phyloP scores from a whole-genome alignment of 495 filamentous ascomycete genomes.

The Tuber magnatum region DNA sequence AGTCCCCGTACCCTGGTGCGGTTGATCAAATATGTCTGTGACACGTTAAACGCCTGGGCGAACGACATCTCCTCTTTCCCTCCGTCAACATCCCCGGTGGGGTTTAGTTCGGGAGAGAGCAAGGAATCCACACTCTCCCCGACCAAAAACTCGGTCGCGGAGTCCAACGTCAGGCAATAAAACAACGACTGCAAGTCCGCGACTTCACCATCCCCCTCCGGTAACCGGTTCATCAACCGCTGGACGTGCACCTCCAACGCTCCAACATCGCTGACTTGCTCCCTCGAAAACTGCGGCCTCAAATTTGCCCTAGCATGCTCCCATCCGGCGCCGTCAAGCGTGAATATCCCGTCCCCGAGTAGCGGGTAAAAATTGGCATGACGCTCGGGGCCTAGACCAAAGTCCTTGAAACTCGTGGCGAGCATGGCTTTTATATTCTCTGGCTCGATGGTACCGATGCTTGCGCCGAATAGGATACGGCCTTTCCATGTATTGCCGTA shows the following conservation, averaged over 20 bases:
- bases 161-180: conserved; percentile 60
- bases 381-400: conserved; percentile 50
- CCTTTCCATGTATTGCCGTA: conserved; percentile 42
- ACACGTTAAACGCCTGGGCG: conserved; percentile 46
- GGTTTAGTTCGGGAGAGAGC: conserved; percentile 26
- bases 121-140: conserved; percentile 51
- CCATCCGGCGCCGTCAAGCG: conserved; percentile 59
- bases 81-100: conserved; percentile 20
- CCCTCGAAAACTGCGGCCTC: conserved; percentile 56
- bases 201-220: conserved; percentile 45
- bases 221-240: conserved; percentile 46
- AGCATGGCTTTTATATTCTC: conserved; percentile 70
- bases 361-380: conserved; percentile 49
- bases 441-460: conserved; percentile 54
- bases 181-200: conserved; percentile 62
- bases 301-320: conserved; percentile 57
- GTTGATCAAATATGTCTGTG: conserved; percentile 46
- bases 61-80: conserved; percentile 40
- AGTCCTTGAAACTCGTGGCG: conserved; percentile 55
- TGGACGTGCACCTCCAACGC: conserved; percentile 57
- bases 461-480: conserved; percentile 13
- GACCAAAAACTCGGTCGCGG: conserved; percentile 67
- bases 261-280: conserved; percentile 55
- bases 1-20: conserved; percentile 46
- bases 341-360: conserved; percentile 65